Percentiles rank a stretch among this genome's conserved stretches.
Conservation (phyloP, 1,284 basidiomycete genomes). For the Moesziomyces parantarcticus region DNA sequence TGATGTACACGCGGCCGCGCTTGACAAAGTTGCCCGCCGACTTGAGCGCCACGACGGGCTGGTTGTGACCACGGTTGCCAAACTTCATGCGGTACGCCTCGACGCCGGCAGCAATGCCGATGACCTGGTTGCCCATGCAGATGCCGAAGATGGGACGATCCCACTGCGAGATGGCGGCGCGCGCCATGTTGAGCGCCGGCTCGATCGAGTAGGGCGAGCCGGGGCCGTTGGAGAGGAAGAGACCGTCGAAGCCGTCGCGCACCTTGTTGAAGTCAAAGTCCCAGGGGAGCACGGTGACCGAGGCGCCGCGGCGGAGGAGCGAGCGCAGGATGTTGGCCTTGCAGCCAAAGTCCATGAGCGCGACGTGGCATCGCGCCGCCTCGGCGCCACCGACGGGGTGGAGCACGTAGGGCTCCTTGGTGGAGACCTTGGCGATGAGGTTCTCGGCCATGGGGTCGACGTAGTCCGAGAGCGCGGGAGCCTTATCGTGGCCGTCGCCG, state of each 20-base stretch:
- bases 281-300: conserved; percentile 96
- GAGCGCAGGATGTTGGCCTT: conserved; percentile 97
- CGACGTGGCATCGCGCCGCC: conserved; percentile 77
- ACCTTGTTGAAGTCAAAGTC: conserved; percentile 92
- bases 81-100: conserved; percentile 98
- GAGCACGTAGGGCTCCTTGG: conserved; percentile 83
- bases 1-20: conserved; percentile 96
- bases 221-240: conserved; percentile 96
- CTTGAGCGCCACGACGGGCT: conserved; percentile 93
- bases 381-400: conserved; percentile 80
- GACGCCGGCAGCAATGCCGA: conserved; percentile 94
- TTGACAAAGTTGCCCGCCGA: conserved; percentile 85
- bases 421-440: conserved; percentile 91
- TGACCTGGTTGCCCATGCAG: conserved; percentile 86
- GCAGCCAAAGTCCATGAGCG: conserved; percentile 94
- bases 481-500: conserved; percentile 77
- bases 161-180: conserved; percentile 83
- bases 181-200: conserved; percentile 83
- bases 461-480: conserved; percentile 70
- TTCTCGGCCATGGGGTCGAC: conserved; percentile 92
- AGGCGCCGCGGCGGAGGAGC: conserved; percentile 86
- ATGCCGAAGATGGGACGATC: conserved; percentile 94
- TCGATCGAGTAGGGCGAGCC: conserved; percentile 91
- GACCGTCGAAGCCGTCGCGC: conserved; percentile 89
- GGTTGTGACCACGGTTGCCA: conserved; percentile 99